A percentile compares a stretch with the other conserved stretches of the same genome.
Evolutionary conservation across 75 land plant genomes (phyloP).

Genomic region (Sequoiadendron giganteum): DNA sequence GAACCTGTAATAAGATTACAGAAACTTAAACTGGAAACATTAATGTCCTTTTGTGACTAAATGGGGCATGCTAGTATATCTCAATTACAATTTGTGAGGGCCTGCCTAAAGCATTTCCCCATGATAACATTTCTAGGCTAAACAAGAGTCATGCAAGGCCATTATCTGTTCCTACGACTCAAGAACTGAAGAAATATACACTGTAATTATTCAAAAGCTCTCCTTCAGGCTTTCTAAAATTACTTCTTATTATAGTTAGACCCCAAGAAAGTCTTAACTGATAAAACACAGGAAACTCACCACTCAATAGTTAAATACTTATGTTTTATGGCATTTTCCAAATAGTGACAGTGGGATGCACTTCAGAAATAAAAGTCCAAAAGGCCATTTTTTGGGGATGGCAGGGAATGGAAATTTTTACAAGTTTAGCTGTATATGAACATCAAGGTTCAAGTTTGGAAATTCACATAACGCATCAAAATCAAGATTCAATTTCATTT

Average conservation of each 20-base stretch:
- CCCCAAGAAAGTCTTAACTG: not conserved
- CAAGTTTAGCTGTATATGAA: too few relatives aligned
- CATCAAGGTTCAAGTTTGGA: too few relatives aligned
- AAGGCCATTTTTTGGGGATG: too few relatives aligned
- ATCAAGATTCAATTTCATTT: too few relatives aligned
- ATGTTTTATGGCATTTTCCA: too few relatives aligned
- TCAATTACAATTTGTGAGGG: not conserved
- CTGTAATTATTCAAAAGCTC: not conserved
- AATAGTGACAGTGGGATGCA: too few relatives aligned
- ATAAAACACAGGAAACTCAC: not conserved
- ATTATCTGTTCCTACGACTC: not conserved
- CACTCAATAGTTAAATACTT: not conserved
- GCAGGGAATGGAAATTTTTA: too few relatives aligned
- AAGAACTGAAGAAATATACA: not conserved
- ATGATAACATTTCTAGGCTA: not conserved
- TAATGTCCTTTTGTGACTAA: not conserved
- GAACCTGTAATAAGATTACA: conserved; percentile 21
- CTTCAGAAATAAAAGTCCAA: too few relatives aligned
- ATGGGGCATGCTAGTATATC: not conserved
- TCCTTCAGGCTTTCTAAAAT: not conserved
- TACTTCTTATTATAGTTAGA: not conserved
- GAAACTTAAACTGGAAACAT: not conserved
- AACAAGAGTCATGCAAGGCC: not conserved
- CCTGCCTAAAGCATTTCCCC: not conserved
- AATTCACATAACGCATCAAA: too few relatives aligned